A percentile compares a stretch with the other conserved stretches of the same genome.
Conservation (phyloP, 441 rosid species). For the Populus hybrid region DNA sequence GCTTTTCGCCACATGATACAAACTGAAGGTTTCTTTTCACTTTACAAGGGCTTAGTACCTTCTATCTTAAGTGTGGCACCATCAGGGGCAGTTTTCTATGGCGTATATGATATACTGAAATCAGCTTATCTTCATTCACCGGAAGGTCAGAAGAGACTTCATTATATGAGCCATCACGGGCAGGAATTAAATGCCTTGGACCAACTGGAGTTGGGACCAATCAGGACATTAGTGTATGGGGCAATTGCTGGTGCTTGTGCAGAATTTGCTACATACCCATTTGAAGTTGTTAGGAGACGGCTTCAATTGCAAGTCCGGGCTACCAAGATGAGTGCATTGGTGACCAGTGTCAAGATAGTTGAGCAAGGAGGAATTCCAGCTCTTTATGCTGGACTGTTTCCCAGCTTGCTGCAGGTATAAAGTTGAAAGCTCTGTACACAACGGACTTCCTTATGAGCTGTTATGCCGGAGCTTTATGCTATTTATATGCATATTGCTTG, state of each 20-base stretch:
- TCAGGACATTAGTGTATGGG: conserved; percentile 70
- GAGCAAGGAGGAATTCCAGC: conserved; percentile 73
- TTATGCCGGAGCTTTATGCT: background rate
- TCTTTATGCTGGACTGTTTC: conserved; percentile 76
- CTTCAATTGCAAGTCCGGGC: conserved; percentile 69
- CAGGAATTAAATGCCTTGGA: conserved; percentile 64
- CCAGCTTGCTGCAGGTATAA: conserved; percentile 79
- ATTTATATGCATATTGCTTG: no score
- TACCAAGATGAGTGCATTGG: conserved; percentile 54
- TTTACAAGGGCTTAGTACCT: conserved; percentile 79
- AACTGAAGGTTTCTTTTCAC: conserved; percentile 80
- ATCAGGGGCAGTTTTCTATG: conserved; percentile 76
- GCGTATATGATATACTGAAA: conserved; percentile 74
- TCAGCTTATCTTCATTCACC: conserved; percentile 72
- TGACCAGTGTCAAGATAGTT: conserved; percentile 51
- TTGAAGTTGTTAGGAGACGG: conserved; percentile 77
- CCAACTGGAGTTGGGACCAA: conserved; percentile 72
- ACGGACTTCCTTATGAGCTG: background rate
- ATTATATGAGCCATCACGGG: conserved; percentile 53
- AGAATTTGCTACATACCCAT: conserved; percentile 77
- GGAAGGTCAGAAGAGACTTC: conserved; percentile 57
- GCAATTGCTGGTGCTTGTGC: conserved; percentile 87
- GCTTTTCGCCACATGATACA: conserved; percentile 59
- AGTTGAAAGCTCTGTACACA: background rate
- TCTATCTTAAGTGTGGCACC: conserved; percentile 75